phyloP scores from a whole-genome alignment of 1,284 basidiomycete species.

The Cutaneotrichosporon cavernicola region DNA sequence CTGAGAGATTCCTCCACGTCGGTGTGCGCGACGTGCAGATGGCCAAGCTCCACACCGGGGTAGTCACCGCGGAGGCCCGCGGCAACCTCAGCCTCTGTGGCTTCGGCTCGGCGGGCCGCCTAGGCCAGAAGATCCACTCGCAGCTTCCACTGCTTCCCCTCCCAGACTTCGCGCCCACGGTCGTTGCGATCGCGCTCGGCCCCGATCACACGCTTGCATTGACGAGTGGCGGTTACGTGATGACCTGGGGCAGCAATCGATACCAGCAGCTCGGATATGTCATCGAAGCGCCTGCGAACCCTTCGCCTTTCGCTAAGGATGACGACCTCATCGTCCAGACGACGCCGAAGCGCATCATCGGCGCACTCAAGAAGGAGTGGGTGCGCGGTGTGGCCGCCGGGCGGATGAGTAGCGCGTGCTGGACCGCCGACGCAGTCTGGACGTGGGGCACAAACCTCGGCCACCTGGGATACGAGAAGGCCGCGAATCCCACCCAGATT shows the following conservation, averaged over 20 bases:
- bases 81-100: conserved; percentile 81
- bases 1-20: conserved; percentile 56
- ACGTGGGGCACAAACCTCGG: conserved; percentile 96
- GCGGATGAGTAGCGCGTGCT: conserved; percentile 83
- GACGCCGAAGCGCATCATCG: conserved; percentile 71
- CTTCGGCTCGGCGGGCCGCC: conserved; percentile 76
- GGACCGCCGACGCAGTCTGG: conserved; percentile 77
- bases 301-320: conserved; percentile 36
- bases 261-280: conserved; percentile 86
- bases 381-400: conserved; percentile 84
- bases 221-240: conserved; percentile 74
- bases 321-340: conserved; percentile 66
- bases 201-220: conserved; percentile 92
- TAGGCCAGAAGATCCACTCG: conserved; percentile 75
- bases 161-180: conserved; percentile 61
- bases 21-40: conserved; percentile 69
- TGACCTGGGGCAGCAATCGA: conserved; percentile 86
- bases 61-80: conserved; percentile 69
- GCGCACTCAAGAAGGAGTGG: conserved; percentile 73
- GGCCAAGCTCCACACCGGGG: conserved; percentile 77
- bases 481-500: conserved; percentile 73
- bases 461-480: conserved; percentile 78
- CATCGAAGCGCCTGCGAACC: conserved; percentile 60
- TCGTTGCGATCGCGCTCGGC: conserved; percentile 71
- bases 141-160: conserved; percentile 70